Base-by-base conservation (phyloP, 352 stramenopile species). In the Phytophthora colocasiae region DNA sequence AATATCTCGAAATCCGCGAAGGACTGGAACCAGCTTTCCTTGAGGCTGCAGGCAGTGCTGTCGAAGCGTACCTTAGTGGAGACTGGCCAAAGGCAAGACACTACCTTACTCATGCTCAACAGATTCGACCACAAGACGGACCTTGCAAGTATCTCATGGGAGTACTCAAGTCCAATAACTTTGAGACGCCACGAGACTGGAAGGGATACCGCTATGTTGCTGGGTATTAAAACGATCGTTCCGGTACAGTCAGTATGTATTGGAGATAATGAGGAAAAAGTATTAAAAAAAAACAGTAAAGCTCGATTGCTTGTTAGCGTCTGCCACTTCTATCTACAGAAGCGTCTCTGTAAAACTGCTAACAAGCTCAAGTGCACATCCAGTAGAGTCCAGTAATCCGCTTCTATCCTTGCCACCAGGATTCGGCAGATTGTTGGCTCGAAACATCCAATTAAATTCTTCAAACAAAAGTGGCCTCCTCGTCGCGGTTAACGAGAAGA, bases 161-260 rank as follows among this genome's bases (percentile, higher is more conserved):
- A 22, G 97, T 91, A 56, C 97, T 99, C 56, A 85, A 96, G 65
- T 75, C 85, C 7, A 68, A 78, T 57, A 88, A 95, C 58, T 93
- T 89, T 24, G 77, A 90, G 46, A 86, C 95, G n/a, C 95, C 95
- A n/a, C 39, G 71, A 17, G 84, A 97, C 67, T 98, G 96, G 96
- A 89, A 93, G 47, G 93, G 90, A 59, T 97, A 97, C 58, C 89
- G 90, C 55, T 89, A 86, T 69, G 78, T 98, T n/a, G 73, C 73
- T n/a, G 85, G 85, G 2, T 94, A 94, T 45, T 94, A 73, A 67
- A 46, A 17, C 22, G 22, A 22, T 22, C 22, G 22, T 22, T 22
- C 22, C 22, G 22, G 22, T 22, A 22, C 22, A 22, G 22, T 22
- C 22, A 22, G 22, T 22, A 22, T 22, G 22, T 22, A 22, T 22